Conservation (phyloP, 2,329 filamentous ascomycete genomes). For the Cyphellophora europaea region DNA sequence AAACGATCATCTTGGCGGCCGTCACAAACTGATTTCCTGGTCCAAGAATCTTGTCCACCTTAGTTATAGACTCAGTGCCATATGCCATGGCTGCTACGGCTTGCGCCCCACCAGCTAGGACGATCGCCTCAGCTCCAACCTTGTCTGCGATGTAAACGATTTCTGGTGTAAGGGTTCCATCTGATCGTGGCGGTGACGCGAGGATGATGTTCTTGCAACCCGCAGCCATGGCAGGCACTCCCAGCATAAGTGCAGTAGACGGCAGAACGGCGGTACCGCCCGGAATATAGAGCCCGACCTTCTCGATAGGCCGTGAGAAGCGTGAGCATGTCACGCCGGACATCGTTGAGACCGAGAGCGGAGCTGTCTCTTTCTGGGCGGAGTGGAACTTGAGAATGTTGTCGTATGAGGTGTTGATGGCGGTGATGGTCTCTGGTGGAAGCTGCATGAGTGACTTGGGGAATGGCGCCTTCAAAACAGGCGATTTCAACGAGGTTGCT, state of each 20-base stretch:
- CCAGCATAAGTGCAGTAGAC: slow-evolving; percentile 94
- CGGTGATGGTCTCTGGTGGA: slow-evolving; percentile 69
- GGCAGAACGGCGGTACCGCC: slow-evolving; percentile 95
- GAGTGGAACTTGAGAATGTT: slow-evolving; percentile 93
- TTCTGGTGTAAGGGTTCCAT: slow-evolving; percentile 87
- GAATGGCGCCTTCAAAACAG: slow-evolving; percentile 85
- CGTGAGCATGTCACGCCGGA: slow-evolving; percentile 90
- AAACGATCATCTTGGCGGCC: slow-evolving; percentile 95
- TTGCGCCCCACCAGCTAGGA: slow-evolving; percentile 89
- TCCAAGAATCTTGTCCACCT: slow-evolving; percentile 97
- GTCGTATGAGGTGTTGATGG: slow-evolving; percentile 89
- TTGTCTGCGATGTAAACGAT: slow-evolving; percentile 98
- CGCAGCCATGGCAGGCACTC: slow-evolving; percentile 93
- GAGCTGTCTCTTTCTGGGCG: slow-evolving; percentile 76
- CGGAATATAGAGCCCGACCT: slow-evolving; percentile 92
- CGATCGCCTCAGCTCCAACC: slow-evolving; percentile 89
- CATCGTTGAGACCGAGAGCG: slow-evolving; percentile 90
- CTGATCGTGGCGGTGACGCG: slow-evolving; percentile 78
- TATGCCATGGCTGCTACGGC: slow-evolving; percentile 96
- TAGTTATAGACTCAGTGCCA: slow-evolving; percentile 84
- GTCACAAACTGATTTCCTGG: slow-evolving; percentile 98
- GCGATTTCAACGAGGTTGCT: slow-evolving; percentile 79
- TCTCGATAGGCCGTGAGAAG: slow-evolving; percentile 84
- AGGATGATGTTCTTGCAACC: slow-evolving; percentile 93
- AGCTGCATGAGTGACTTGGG: slow-evolving; percentile 77